Percentiles rank a stretch among this genome's conserved stretches.
These are phyloP conservation scores for Laguncularia racemosa DNA, from an alignment of 345 rosid species.

Conservation along the genomic window DNA sequence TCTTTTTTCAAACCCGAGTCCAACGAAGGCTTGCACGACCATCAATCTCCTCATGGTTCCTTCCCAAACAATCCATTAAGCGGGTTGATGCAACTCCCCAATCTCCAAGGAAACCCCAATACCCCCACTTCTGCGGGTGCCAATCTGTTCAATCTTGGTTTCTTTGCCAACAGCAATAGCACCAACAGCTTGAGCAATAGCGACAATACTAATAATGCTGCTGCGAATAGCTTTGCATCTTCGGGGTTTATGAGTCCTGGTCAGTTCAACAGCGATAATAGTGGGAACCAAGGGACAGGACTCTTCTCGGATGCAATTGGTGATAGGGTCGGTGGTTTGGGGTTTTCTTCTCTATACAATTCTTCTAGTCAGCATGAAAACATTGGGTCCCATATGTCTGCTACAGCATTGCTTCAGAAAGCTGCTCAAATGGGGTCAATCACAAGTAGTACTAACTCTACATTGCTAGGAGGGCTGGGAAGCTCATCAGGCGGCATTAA, in stretches of 20 bases:
- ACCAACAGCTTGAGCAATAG: slow-evolving; percentile 18
- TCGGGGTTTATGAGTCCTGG: slow-evolving; percentile 15
- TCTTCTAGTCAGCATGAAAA: slow-evolving; percentile 31
- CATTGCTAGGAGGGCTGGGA: slow-evolving; percentile 45
- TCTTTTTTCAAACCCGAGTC: slow-evolving; percentile 33
- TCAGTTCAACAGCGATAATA: slow-evolving; percentile 14
- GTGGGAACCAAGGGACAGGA: slow-evolving; percentile 12
- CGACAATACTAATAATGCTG: slow-evolving; percentile 9
- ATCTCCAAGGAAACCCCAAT: slow-evolving; percentile 22
- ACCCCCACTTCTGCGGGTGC: slow-evolving; percentile 15
- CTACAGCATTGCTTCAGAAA: slow-evolving; percentile 77
- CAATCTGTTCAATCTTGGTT: slow-evolving; percentile 53
- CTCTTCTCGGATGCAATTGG: slow-evolving; percentile 28
- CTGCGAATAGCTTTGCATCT: slow-evolving; percentile 8
- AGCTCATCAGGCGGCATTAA: slow-evolving; percentile 28
- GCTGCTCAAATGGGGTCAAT: slow-evolving; percentile 87
- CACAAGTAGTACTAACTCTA: slow-evolving; percentile 34
- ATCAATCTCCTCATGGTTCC: slow-evolving; percentile 14
- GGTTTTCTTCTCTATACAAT: slow-evolving; percentile 33
- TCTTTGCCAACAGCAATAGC: slow-evolving; percentile 31
- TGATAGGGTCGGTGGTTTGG: slow-evolving; percentile 20
- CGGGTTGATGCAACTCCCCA: slow-evolving; percentile 50
- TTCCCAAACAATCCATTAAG: slow-evolving; percentile 17
- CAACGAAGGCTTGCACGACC: slow-evolving; percentile 28
- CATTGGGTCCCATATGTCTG: slow-evolving; percentile 49